These are phyloP conservation scores for Luffa acutangula DNA, from an alignment of 306 rosid genomes.

Conservation along the genomic window DNA sequence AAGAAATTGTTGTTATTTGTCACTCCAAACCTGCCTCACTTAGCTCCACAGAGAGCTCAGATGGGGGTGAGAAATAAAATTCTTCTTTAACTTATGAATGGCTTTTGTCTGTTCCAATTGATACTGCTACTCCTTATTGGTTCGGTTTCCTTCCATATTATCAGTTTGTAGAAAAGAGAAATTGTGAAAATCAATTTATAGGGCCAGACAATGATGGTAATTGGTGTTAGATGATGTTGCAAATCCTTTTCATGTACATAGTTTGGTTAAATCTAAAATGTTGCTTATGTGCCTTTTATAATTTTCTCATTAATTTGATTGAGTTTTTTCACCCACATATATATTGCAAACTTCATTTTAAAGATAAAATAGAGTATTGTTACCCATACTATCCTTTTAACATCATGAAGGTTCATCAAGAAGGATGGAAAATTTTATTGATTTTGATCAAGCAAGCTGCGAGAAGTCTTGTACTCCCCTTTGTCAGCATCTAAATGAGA, in stretches of 20 bases:
- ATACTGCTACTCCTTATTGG: neutral
- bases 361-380: neutral
- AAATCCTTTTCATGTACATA: neutral
- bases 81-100: neutral
- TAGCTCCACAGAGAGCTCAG: conserved; percentile 89
- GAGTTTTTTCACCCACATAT: neutral
- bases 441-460: conserved; percentile 48
- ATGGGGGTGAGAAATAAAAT: conserved; percentile 43
- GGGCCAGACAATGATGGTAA: neutral
- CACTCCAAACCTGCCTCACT: conserved; percentile 89
- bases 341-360: conserved; percentile 8
- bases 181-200: neutral
- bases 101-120: neutral
- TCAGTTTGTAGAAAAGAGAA: neutral
- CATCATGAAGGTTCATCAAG: conserved; percentile 63
- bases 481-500: conserved; percentile 36
- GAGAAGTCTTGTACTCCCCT: conserved; percentile 30
- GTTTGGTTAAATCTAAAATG: neutral
- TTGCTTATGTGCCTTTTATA: neutral
- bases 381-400: neutral
- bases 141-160: neutral
- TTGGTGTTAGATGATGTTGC: neutral
- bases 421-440: conserved; percentile 66
- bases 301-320: neutral
- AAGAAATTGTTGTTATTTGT: conserved; percentile 63